Base-by-base conservation (phyloP, 139 green algal species). In the Picochlorum sp. region DNA sequence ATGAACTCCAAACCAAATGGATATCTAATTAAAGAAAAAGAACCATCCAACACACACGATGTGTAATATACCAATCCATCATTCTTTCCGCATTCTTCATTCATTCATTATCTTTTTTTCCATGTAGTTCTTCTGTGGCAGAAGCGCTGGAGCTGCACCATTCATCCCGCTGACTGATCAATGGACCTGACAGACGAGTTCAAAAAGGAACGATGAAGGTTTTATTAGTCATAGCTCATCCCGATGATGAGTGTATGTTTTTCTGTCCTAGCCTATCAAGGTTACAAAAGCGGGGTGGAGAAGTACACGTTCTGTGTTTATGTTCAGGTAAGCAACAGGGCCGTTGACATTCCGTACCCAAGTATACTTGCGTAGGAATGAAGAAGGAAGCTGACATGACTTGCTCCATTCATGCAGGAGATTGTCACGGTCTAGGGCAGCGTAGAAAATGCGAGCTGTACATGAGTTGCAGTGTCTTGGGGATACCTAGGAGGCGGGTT, bases 171-270 rank as follows among this genome's bases (percentile, higher is more conserved):
- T 30, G 28, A 30, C 28, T 30, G 28, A 30, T 30, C 4, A 30
- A 30, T 30, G 28, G 28, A 30, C 28, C 0, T 30, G 6, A 30
- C 28, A 30, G 28, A 54, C 21, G 51, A 30, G 20, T 18, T 34
- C 45, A 23, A 8, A 21, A 45, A 24, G 56, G 8, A 11, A 24
- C 15, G 41, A 62, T 47, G 14, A 56, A 16, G 14, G 37, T 34
- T 13, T 21, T 86, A 58, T 50, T 85, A 20, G 65, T 86, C 4
- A 68, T 72, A 5, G 81, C 81, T 0, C 81, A 87, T 57, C 81
- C 81, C 15, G 81, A 87, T 24, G 81, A 87, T 47, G 81, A 87
- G 37, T 72, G 45, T 41, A 87, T 87, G 81, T 87, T 87, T 51
- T 87, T 88, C 37, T 49, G 52, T 6, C 82, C 81, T 8, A 75